Percentiles rank a stretch among this genome's conserved stretches.
Evolutionary conservation across 2,329 filamentous ascomycete species (phyloP).

Genomic region (Lachnellula hyalina): DNA sequence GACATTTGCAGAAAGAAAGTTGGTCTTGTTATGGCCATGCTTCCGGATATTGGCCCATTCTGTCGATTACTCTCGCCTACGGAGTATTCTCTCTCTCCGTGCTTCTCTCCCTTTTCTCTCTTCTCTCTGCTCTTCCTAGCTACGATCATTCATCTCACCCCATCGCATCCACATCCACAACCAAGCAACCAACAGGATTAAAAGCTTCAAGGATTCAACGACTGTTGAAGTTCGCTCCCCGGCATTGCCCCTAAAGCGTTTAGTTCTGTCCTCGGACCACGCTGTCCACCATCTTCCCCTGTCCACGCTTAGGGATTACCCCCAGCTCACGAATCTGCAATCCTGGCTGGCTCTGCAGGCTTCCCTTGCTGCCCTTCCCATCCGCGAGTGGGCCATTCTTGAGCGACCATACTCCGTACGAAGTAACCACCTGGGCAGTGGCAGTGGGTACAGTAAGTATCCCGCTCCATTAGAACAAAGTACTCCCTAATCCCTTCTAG

Average conservation of each 20-base stretch:
- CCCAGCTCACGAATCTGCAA: not conserved
- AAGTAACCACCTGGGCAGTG: too few relatives aligned
- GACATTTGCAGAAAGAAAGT: not conserved
- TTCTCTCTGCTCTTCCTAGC: not conserved
- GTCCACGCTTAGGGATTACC: not conserved
- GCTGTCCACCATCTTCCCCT: not conserved
- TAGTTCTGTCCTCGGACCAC: not conserved
- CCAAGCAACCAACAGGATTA: too few relatives aligned
- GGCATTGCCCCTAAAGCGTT: conserved; percentile 8
- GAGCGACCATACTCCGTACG: not conserved
- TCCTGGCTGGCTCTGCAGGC: not conserved
- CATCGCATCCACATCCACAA: not conserved
- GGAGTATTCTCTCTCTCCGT: not conserved
- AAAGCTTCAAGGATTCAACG: too few relatives aligned
- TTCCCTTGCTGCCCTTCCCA: not conserved
- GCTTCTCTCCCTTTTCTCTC: not conserved
- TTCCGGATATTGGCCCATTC: not conserved
- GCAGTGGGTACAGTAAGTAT: too few relatives aligned
- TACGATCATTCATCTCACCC: not conserved
- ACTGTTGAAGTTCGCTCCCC: not conserved
- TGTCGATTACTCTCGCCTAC: not conserved
- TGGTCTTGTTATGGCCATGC: not conserved
- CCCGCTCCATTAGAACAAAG: too few relatives aligned
- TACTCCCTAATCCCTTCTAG: too few relatives aligned
- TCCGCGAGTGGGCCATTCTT: not conserved